These are phyloP conservation scores for Paracoccidioides brasiliensis DNA, from an alignment of 2,329 filamentous ascomycete genomes.

Conservation along the genomic window DNA sequence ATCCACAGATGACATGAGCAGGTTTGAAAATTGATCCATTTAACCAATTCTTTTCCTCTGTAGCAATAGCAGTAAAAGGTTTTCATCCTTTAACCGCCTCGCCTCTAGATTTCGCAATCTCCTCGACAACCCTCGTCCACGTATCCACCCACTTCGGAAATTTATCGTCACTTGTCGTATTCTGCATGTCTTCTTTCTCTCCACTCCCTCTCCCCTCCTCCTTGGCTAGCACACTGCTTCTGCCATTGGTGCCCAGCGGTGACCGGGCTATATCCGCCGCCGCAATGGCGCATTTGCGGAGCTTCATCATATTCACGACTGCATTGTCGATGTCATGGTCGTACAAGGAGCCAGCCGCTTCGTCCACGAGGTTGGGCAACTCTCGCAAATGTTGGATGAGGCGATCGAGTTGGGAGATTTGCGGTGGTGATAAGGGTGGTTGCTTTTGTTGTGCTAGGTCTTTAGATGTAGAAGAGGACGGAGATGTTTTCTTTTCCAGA, in stretches of 20 bases:
- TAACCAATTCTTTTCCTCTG: background rate
- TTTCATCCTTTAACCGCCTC: background rate
- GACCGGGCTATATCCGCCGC: slow-evolving; percentile 58
- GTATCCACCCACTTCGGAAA: slow-evolving; percentile 64
- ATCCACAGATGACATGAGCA: background rate
- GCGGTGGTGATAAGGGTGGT: slow-evolving; percentile 1
- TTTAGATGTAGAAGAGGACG: slow-evolving; percentile 2
- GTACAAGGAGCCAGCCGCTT: slow-evolving; percentile 35
- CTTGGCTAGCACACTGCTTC: slow-evolving; percentile 41
- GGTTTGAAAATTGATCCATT: too few relatives aligned
- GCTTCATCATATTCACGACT: slow-evolving; percentile 20
- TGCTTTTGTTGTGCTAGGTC: background rate
- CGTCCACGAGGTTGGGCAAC: slow-evolving; percentile 32
- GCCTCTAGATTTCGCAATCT: slow-evolving; percentile 22
- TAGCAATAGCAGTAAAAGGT: background rate
- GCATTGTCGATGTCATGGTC: slow-evolving; percentile 27
- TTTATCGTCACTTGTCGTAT: slow-evolving; percentile 45
- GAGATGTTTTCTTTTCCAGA: slow-evolving; percentile 22
- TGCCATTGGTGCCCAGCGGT: slow-evolving; percentile 57
- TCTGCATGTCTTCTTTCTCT: slow-evolving; percentile 35
- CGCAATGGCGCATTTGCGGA: slow-evolving; percentile 39
- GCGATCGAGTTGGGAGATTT: slow-evolving; percentile 22
- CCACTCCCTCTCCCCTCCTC: slow-evolving; percentile 44
- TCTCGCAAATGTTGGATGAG: slow-evolving; percentile 22
- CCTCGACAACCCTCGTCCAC: slow-evolving; percentile 36